A percentile compares a stretch with the other conserved stretches of the same genome.
Evolutionary conservation across 768 basidiomycete species (phyloP).

Genomic region (Cubamyces sp.): DNA sequence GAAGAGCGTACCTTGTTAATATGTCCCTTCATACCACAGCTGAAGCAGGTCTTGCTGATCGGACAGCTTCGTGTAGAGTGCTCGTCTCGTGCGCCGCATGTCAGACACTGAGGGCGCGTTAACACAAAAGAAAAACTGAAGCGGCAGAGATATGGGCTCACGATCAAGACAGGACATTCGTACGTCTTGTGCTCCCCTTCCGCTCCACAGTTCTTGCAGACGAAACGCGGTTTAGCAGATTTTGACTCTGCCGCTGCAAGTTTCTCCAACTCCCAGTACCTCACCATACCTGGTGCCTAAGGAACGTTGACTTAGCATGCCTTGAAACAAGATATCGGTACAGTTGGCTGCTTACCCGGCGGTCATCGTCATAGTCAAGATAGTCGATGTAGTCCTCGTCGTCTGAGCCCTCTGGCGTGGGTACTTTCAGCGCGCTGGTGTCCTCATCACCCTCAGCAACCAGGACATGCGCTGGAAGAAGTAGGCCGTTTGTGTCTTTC

Average conservation of each 20-base stretch:
- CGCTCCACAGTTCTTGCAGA: slow-evolving; percentile 80
- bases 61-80: slow-evolving; percentile 80
- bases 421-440: slow-evolving; percentile 51
- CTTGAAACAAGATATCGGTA: neutral
- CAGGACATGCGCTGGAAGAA: slow-evolving; percentile 74
- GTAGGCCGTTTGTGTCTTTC: slow-evolving; percentile 35
- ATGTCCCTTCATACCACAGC: slow-evolving; percentile 85
- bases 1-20: slow-evolving; percentile 58
- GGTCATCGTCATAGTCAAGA: slow-evolving; percentile 68
- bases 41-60: slow-evolving; percentile 78
- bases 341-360: slow-evolving; percentile 47
- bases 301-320: neutral
- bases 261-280: slow-evolving; percentile 64
- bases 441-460: slow-evolving; percentile 36
- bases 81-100: slow-evolving; percentile 80
- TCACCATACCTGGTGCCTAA: slow-evolving; percentile 52
- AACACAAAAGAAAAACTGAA: slow-evolving; percentile 4
- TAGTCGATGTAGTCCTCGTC: slow-evolving; percentile 76
- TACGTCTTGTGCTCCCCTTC: slow-evolving; percentile 71
- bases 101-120: slow-evolving; percentile 59
- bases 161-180: slow-evolving; percentile 74
- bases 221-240: slow-evolving; percentile 40
- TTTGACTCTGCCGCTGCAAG: slow-evolving; percentile 46
- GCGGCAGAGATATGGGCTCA: slow-evolving; percentile 40
- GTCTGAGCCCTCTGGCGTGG: slow-evolving; percentile 47